Conservation (phyloP, 2,329 filamentous ascomycete species). For the Arthrobotrys iridis region DNA sequence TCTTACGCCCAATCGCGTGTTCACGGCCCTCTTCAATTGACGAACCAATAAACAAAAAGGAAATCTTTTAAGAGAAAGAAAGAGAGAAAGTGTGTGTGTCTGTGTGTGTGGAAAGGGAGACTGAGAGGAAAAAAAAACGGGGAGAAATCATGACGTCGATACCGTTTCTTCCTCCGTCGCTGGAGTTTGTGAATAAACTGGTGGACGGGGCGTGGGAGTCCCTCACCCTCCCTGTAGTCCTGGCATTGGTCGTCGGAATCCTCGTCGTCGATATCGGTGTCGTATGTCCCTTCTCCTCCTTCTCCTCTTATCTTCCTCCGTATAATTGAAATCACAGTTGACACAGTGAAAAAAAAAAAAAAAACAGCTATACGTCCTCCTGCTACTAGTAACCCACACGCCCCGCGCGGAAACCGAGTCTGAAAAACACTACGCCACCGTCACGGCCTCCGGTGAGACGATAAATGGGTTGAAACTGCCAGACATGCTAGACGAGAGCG, state of each 20-base stretch:
- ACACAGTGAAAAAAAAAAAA: too few species aligned
- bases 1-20: too few species aligned
- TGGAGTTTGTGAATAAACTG: slow-evolving; percentile 23
- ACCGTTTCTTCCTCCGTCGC: slow-evolving; percentile 17
- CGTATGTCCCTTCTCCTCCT: slow-evolving; percentile 10
- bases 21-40: too few species aligned
- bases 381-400: slow-evolving; percentile 80
- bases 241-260: background rate
- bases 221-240: slow-evolving; percentile 11
- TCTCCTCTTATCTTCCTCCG: background rate
- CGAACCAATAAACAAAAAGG: too few species aligned
- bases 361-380: slow-evolving; percentile 60
- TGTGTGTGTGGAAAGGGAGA: background rate
- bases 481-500: slow-evolving; percentile 62
- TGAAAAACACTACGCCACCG: slow-evolving; percentile 86
- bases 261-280: slow-evolving; percentile 5
- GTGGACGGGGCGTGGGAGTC: slow-evolving; percentile 2
- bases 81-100: too few species aligned
- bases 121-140: background rate
- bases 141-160: slow-evolving; percentile 7
- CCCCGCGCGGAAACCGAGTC: slow-evolving; percentile 78
- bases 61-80: too few species aligned
- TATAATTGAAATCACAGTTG: background rate
- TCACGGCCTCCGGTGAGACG: slow-evolving; percentile 67
- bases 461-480: slow-evolving; percentile 59